phyloP scores from a whole-genome alignment of 2,329 filamentous ascomycete species.

The Ceratocystis eucalypticola region DNA sequence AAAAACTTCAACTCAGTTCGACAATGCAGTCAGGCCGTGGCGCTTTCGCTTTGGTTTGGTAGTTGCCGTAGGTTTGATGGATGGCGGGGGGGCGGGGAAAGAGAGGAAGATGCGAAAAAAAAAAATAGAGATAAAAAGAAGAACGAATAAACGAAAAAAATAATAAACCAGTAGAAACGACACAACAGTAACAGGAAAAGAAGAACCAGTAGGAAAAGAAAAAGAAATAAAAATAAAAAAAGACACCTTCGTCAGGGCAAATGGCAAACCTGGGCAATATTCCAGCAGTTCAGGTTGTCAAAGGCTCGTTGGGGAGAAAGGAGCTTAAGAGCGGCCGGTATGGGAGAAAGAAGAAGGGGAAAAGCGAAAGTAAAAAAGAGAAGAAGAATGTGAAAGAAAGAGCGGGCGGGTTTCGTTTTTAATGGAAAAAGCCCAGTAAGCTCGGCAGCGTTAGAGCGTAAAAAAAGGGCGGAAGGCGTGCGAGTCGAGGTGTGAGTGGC shows the following conservation, averaged over 20 bases:
- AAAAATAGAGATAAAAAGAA: background rate
- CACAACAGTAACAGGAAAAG: background rate
- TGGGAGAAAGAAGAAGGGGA: background rate
- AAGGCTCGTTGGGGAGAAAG: constrained; percentile 3
- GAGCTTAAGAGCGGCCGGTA: background rate
- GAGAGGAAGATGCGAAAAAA: background rate
- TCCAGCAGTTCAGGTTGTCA: constrained; percentile 18
- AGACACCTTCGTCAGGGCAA: constrained; percentile 1
- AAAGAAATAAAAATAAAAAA: background rate
- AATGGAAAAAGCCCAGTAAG: background rate
- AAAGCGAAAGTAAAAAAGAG: background rate
- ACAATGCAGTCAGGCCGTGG: constrained; percentile 8
- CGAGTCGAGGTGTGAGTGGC: background rate
- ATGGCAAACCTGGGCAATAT: constrained; percentile 19
- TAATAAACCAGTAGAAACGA: background rate
- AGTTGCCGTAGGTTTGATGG: background rate
- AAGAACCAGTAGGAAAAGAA: background rate
- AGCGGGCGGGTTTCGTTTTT: constrained; percentile 5
- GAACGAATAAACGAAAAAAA: background rate
- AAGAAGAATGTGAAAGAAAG: background rate
- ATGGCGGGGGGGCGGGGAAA: background rate
- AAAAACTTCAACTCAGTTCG: background rate
- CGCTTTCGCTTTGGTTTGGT: background rate
- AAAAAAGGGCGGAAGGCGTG: background rate
- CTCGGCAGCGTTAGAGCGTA: background rate